Percentiles rank a stretch among this genome's conserved stretches.
Conservation (phyloP, 2,329 filamentous ascomycete species). For the Annulohypoxylon truncatum region DNA sequence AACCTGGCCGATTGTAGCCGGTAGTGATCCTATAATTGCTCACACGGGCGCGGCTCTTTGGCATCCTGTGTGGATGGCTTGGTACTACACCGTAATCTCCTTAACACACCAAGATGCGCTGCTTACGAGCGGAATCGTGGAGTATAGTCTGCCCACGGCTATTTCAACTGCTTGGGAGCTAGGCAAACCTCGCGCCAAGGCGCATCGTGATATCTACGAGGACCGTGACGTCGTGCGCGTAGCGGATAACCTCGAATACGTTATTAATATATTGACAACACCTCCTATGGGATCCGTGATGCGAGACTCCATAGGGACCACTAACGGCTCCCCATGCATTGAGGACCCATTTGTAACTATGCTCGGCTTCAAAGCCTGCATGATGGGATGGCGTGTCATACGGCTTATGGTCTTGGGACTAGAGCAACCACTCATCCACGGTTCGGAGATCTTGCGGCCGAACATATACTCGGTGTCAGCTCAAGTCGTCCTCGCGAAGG, state of each 20-base stretch:
- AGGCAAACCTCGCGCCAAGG: conserved; percentile 27
- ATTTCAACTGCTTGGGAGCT: conserved; percentile 28
- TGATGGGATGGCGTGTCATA: conserved; percentile 33
- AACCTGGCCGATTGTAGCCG: conserved; percentile 12
- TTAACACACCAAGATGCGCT: conserved; percentile 28
- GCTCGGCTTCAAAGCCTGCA: conserved; percentile 27
- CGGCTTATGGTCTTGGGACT: conserved; percentile 23
- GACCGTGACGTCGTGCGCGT: conserved; percentile 28
- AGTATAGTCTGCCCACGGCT: conserved; percentile 24
- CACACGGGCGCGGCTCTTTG: conserved; percentile 1
- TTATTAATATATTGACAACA: conserved; percentile 21
- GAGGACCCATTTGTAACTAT: conserved; percentile 30
- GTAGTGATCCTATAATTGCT: conserved; percentile 3
- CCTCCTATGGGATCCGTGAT: conserved; percentile 10
- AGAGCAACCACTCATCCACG: conserved; percentile 9
- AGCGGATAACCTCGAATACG: conserved; percentile 21
- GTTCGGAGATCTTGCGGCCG: conserved; percentile 7
- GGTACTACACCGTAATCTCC: conserved; percentile 29
- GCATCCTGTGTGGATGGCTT: conserved; percentile 31
- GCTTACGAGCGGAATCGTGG: conserved; percentile 27
- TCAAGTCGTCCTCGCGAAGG: conserved; percentile 10
- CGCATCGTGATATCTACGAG: conserved; percentile 25
- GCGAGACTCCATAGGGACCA: neutral
- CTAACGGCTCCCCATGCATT: conserved; percentile 1
- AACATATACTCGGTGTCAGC: conserved; percentile 9